These are phyloP conservation scores for Rhizopogon roseolus DNA, from an alignment of 768 basidiomycete species.

Conservation along the genomic window DNA sequence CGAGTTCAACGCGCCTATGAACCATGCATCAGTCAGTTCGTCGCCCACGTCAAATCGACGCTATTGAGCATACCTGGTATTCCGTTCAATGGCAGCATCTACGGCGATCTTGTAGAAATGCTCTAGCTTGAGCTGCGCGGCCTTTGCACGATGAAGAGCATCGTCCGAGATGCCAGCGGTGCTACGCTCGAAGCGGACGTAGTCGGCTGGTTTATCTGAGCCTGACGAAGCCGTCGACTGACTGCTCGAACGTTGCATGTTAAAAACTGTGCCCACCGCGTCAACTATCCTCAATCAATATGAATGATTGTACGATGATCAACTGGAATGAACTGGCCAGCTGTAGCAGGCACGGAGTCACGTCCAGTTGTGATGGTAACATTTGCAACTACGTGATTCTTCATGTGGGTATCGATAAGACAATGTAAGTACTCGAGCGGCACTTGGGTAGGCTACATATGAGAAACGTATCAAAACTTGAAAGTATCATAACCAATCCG, in stretches of 20 bases:
- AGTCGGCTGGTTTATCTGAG: conserved; percentile 51
- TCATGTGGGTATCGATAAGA: neutral
- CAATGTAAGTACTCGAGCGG: neutral
- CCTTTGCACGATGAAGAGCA: conserved; percentile 78
- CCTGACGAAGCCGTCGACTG: conserved; percentile 17
- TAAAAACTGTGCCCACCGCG: neutral
- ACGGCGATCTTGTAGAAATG: conserved; percentile 97
- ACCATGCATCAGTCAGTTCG: neutral
- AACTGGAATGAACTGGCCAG: neutral
- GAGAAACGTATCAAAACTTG: neutral
- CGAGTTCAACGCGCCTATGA: conserved; percentile 79
- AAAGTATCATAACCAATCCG: neutral
- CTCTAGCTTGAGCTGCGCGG: conserved; percentile 92
- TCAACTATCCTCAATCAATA: neutral
- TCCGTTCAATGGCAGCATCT: conserved; percentile 91
- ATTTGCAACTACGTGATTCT: neutral
- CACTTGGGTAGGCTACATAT: neutral
- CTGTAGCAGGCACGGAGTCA: neutral
- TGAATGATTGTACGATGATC: neutral
- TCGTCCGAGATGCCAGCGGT: conserved; percentile 74
- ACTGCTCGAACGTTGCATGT: conserved; percentile 28
- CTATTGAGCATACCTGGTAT: conserved; percentile 61
- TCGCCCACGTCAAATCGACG: neutral
- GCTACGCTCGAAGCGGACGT: conserved; percentile 89
- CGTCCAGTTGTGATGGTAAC: neutral